Evolutionary conservation across 75 land plant genomes (phyloP).

Genomic region (Picea glauca): DNA sequence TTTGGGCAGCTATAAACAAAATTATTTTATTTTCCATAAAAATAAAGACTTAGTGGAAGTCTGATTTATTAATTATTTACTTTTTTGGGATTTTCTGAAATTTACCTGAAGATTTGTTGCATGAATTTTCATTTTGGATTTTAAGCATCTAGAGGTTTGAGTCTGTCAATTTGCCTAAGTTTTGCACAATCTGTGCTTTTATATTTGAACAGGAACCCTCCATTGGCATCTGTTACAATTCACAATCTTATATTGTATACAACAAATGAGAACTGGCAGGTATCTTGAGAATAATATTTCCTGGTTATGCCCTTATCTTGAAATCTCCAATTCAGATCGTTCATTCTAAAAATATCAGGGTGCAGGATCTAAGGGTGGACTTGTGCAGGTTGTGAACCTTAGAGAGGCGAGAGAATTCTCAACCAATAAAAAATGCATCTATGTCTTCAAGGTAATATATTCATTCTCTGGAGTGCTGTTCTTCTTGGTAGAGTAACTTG

Average conservation of each 20-base stretch:
- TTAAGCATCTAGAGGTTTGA: neutral
- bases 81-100: too few relatives aligned
- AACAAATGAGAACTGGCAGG: conserved; percentile 97
- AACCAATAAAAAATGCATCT: conserved; percentile 63
- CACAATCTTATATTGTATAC: conserved; percentile 81
- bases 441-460: conserved; percentile 82
- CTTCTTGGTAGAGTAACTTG: neutral
- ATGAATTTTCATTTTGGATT: too few relatives aligned
- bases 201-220: conserved; percentile 66
- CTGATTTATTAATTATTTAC: too few relatives aligned
- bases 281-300: conserved; percentile 10
- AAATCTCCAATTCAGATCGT: neutral
- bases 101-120: too few relatives aligned
- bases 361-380: neutral
- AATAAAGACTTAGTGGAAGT: too few relatives aligned
- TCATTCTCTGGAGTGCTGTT: neutral
- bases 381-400: conserved; percentile 79
- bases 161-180: neutral
- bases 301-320: neutral
- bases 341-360: neutral
- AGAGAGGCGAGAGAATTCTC: conserved; percentile 95
- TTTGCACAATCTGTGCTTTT: neutral
- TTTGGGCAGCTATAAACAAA: too few relatives aligned
- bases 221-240: conserved; percentile 93
- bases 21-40: too few relatives aligned